Evolutionary conservation across 2,329 filamentous ascomycete genomes (phyloP).

Genomic region (Calonectria montana): DNA sequence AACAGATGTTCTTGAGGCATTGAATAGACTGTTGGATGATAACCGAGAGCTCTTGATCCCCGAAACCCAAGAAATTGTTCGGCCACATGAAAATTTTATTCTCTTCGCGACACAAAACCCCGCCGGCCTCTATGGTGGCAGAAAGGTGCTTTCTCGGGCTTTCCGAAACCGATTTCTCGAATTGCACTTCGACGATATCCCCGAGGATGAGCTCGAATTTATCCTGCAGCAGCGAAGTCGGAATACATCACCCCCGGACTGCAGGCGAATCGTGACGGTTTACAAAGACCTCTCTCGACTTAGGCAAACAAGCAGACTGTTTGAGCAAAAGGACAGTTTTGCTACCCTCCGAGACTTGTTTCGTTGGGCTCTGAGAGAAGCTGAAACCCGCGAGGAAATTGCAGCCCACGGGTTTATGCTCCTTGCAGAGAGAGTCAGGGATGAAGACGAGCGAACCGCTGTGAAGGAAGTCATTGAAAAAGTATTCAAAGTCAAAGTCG

Average conservation of each 20-base stretch:
- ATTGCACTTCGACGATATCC: conserved; percentile 97
- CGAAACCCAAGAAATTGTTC: conserved; percentile 94
- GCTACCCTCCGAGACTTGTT: conserved; percentile 96
- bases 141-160: conserved; percentile 91
- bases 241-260: conserved; percentile 90
- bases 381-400: conserved; percentile 87
- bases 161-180: conserved; percentile 98
- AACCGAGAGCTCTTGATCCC: conserved; percentile 96
- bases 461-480: conserved; percentile 91
- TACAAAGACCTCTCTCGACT: conserved; percentile 93
- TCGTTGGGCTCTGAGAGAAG: conserved; percentile 88
- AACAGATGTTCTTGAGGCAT: conserved; percentile 94
- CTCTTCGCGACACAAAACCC: conserved; percentile 98
- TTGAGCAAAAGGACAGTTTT: conserved; percentile 98
- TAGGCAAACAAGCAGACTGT: conserved; percentile 89
- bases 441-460: conserved; percentile 83
- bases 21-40: conserved; percentile 95
- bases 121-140: conserved; percentile 91
- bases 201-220: conserved; percentile 90
- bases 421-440: conserved; percentile 92
- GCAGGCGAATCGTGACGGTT: conserved; percentile 88
- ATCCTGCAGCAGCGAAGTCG: conserved; percentile 91
- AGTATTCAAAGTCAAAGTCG: conserved; percentile 87
- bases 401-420: conserved; percentile 97
- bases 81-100: conserved; percentile 95